phyloP scores from a whole-genome alignment of 768 basidiomycete species.

The Boletus rex-veris region DNA sequence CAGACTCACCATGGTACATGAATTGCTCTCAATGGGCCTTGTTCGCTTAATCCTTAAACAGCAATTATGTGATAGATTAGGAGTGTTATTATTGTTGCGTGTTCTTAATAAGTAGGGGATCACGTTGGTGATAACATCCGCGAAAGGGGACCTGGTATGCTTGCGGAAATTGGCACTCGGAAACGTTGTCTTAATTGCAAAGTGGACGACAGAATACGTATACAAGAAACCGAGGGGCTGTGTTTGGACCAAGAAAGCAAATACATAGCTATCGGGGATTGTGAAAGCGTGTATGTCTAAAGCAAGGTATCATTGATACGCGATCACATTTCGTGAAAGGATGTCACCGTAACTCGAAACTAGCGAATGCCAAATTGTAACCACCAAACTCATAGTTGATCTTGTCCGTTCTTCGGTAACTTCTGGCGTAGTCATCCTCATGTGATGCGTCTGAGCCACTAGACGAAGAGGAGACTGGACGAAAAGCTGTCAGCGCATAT shows the following conservation, averaged over 20 bases:
- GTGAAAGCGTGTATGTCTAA: constrained; percentile 19
- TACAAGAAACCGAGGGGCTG: constrained; percentile 11
- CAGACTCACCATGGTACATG: constrained; percentile 11
- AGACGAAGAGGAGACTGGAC: constrained; percentile 26
- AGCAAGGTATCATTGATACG: constrained; percentile 19
- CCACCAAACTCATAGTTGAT: constrained; percentile 98
- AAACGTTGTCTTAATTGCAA: constrained; percentile 20
- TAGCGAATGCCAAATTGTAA: constrained; percentile 87
- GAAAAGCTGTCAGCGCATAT: constrained; percentile 47
- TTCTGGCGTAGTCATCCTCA: constrained; percentile 24
- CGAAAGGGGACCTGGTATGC: background rate
- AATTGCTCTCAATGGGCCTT: constrained; percentile 15
- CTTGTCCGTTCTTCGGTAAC: constrained; percentile 86
- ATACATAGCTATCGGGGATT: constrained; percentile 14
- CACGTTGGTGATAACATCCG: background rate
- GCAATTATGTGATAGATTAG: constrained; percentile 20
- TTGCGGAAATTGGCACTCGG: constrained; percentile 3
- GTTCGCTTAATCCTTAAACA: constrained; percentile 5
- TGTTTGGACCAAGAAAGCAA: constrained; percentile 9
- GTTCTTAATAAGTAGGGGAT: background rate
- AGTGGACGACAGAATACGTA: constrained; percentile 13
- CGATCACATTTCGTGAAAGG: constrained; percentile 7
- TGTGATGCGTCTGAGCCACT: constrained; percentile 12
- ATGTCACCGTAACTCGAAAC: constrained; percentile 59
- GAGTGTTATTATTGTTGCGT: constrained; percentile 5